These are phyloP conservation scores for Pycnococcus provasolii DNA, from an alignment of 139 green algal species.

Conservation along the genomic window DNA sequence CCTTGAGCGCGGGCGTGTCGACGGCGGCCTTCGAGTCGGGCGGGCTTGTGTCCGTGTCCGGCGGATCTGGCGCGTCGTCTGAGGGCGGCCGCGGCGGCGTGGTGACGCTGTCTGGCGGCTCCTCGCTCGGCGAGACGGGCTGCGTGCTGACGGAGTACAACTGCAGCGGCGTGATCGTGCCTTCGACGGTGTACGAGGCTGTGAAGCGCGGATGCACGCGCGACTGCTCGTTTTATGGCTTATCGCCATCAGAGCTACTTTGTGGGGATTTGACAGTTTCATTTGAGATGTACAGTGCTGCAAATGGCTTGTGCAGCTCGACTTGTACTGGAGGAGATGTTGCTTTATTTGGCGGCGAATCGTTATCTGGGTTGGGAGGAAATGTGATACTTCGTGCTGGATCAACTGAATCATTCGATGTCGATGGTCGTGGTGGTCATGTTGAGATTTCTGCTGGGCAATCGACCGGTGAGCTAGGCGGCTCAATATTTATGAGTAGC, in stretches of 20 bases:
- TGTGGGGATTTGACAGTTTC: background rate
- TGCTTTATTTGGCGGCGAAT: background rate
- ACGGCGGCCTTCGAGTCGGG: background rate
- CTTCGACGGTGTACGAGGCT: background rate
- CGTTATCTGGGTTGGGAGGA: background rate
- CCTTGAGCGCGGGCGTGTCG: background rate
- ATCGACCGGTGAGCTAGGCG: background rate
- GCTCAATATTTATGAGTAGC: background rate
- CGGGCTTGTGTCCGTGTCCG: background rate
- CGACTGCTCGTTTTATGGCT: background rate
- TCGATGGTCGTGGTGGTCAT: background rate
- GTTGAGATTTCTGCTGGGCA: background rate
- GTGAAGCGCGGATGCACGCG: conserved; percentile 1
- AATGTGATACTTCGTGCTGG: conserved; percentile 13
- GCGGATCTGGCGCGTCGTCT: no score
- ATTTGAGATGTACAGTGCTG: background rate
- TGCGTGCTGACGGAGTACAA: background rate
- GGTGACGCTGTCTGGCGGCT: no score
- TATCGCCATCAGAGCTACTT: background rate
- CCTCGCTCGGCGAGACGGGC: background rate
- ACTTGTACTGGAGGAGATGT: background rate
- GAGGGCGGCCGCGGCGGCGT: no score
- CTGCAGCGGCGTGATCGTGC: conserved; percentile 2
- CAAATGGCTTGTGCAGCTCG: background rate
- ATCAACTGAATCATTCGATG: background rate